These are phyloP conservation scores for Hyaloperonospora brassicae DNA, from an alignment of 352 stramenopile genomes.

Conservation along the genomic window DNA sequence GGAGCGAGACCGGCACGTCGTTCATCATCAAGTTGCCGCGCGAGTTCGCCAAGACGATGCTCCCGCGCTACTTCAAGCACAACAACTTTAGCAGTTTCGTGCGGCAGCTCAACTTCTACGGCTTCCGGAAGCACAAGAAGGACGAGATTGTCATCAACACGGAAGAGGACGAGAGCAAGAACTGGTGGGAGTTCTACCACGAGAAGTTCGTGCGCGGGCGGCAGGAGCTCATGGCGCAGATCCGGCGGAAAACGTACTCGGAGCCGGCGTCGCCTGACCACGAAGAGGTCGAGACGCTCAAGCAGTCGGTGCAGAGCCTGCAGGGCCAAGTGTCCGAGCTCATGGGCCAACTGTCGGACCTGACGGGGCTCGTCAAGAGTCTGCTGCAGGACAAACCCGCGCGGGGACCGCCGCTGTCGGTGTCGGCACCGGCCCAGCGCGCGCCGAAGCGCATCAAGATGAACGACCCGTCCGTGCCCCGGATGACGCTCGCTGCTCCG, in stretches of 20 bases:
- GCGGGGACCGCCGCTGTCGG: background rate
- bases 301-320: conserved; percentile 63
- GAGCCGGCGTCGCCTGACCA: conserved; percentile 67
- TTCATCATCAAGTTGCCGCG: conserved; percentile 90
- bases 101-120: conserved; percentile 91
- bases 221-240: conserved; percentile 82
- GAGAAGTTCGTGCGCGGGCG: conserved; percentile 83
- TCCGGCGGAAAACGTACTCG: conserved; percentile 84
- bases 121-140: conserved; percentile 90
- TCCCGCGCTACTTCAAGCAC: conserved; percentile 92
- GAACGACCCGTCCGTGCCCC: conserved; percentile 7
- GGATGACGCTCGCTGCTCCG: conserved; percentile 8
- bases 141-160: conserved; percentile 80
- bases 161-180: conserved; percentile 68
- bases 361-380: conserved; percentile 67
- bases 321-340: conserved; percentile 68
- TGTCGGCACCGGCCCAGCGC: conserved; percentile 15
- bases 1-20: conserved; percentile 70
- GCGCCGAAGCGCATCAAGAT: conserved; percentile 44
- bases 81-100: conserved; percentile 92
- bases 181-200: conserved; percentile 90
- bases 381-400: conserved; percentile 47
- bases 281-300: conserved; percentile 69
- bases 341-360: conserved; percentile 66
- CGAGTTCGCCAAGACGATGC: conserved; percentile 87